Evolutionary conservation across 2,329 filamentous ascomycete genomes (phyloP).

Genomic region (Decorospora gaudefroyi): DNA sequence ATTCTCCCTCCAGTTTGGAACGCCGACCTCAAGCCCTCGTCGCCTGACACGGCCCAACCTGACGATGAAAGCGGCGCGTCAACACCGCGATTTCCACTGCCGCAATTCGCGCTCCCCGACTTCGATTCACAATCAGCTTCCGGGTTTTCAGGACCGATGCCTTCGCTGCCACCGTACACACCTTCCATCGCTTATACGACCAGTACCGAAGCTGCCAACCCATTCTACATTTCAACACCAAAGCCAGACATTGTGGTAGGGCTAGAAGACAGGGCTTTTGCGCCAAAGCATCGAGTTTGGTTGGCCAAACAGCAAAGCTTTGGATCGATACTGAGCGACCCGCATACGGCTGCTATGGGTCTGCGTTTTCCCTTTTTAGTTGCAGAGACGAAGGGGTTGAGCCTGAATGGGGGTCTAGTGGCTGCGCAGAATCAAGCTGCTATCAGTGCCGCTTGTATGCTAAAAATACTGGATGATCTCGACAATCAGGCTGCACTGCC

Average conservation of each 20-base stretch:
- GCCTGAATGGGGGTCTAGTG: slow-evolving; percentile 18
- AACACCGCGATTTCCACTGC: slow-evolving; percentile 8
- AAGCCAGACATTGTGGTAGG: slow-evolving; percentile 24
- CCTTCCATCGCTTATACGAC: slow-evolving; percentile 19
- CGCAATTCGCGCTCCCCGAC: slow-evolving; percentile 9
- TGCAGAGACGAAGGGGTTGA: slow-evolving; percentile 23
- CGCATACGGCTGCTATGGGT: slow-evolving; percentile 23
- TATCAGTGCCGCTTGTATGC: slow-evolving; percentile 21
- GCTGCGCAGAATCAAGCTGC: slow-evolving; percentile 27
- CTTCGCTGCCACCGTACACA: slow-evolving; percentile 17
- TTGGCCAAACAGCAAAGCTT: slow-evolving; percentile 17
- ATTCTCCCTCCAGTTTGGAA: slow-evolving; percentile 18
- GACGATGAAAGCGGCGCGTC: slow-evolving; percentile 7
- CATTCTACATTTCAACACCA: slow-evolving; percentile 25
- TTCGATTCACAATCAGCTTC: slow-evolving; percentile 12
- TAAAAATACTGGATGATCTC: slow-evolving; percentile 21
- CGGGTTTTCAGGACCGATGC: slow-evolving; percentile 16
- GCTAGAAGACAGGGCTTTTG: slow-evolving; percentile 17
- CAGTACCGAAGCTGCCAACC: slow-evolving; percentile 24
- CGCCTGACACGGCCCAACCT: slow-evolving; percentile 2
- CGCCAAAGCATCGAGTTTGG: slow-evolving; percentile 7
- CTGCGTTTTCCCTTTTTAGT: slow-evolving; percentile 25
- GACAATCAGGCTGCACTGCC: slow-evolving; percentile 8
- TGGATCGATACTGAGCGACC: slow-evolving; percentile 20
- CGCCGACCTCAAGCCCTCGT: slow-evolving; percentile 19